These are phyloP conservation scores for Halophytophthora polymorphica DNA, from an alignment of 352 stramenopile species.

Conservation along the genomic window DNA sequence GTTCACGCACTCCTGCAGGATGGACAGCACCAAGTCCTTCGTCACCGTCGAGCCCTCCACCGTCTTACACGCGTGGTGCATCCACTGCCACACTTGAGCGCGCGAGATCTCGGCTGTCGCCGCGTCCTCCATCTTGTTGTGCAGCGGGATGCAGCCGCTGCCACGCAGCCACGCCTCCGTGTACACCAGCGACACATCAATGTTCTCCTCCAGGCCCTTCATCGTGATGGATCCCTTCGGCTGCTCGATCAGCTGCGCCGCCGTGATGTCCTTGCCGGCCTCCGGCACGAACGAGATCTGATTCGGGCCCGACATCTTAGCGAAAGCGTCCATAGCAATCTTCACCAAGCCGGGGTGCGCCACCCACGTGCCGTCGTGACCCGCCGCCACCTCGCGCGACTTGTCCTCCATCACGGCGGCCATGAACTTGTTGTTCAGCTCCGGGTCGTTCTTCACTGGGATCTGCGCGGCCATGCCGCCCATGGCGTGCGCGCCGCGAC, in stretches of 20 bases:
- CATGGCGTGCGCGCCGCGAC: conserved; percentile 94
- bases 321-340: conserved; percentile 92
- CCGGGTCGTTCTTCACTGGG: conserved; percentile 91
- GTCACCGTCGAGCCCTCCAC: conserved; percentile 65
- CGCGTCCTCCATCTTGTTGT: conserved; percentile 96
- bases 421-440: conserved; percentile 89
- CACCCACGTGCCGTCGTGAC: conserved; percentile 96
- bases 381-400: conserved; percentile 84
- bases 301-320: conserved; percentile 92
- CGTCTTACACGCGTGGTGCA: conserved; percentile 65
- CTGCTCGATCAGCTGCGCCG: conserved; percentile 57
- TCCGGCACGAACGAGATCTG: conserved; percentile 82
- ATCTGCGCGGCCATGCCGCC: conserved; percentile 97
- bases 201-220: conserved; percentile 84
- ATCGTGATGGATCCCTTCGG: conserved; percentile 78
- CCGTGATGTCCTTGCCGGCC: conserved; percentile 52
- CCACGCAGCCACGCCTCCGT: conserved; percentile 93
- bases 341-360: conserved; percentile 93
- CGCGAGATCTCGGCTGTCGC: conserved; percentile 93
- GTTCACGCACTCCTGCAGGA: conserved; percentile 63
- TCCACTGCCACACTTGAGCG: conserved; percentile 94
- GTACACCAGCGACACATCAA: conserved; percentile 93
- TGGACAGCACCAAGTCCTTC: conserved; percentile 60
- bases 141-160: conserved; percentile 91
- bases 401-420: conserved; percentile 90